Base-by-base conservation (phyloP, 2,329 filamentous ascomycete genomes). In the Penicillium sp. region DNA sequence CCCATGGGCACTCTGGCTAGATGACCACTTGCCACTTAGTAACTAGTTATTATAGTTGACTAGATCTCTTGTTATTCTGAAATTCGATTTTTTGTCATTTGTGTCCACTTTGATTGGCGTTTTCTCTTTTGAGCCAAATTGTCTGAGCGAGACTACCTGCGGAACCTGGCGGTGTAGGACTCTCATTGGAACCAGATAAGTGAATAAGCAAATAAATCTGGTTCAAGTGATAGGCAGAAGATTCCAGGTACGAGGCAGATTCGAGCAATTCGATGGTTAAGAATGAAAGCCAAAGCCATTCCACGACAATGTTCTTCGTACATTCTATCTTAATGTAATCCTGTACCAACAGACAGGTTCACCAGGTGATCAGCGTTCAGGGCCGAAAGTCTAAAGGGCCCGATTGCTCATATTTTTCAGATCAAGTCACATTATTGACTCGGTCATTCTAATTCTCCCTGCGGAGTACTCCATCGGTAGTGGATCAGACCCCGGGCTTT, bases 401-500 rank as follows among this genome's bases (percentile, higher is more conserved):
- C 35, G 55, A 63, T 38, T 58, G 49, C 58, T 61, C 49, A 51
- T 45, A 49, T 35, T 49, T 35, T 35, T 49, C 28, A 8, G n/a
- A 49, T 12, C n/a, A 35, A 49, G 28, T 22, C 20, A 11, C 31
- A 35, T 17, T 35, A 35, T 34, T 20, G 31, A 31, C 31, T 11
- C 14, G n/a, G 28, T 35, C 31, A 35, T 10, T 10, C 11, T 20
- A 15, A 17, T n/a, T 11, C 10, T 20, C 42, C 34, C 37, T 31
- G 1, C 31, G 31, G 31, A 31, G 31, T 51, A 17, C 15, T 39
- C 22, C 12, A 47, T 31, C 31, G 8, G 58, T 50, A 38, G 50
- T 60, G 58, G 45, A 52, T 38, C 54, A 20, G 47, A 49, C n/a
- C 47, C n/a, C 31, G 20, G 20, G 20, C 4, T 28, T 35, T 22